phyloP scores from a whole-genome alignment of 1,284 basidiomycete species.

The Fomitopsis schrenkii region DNA sequence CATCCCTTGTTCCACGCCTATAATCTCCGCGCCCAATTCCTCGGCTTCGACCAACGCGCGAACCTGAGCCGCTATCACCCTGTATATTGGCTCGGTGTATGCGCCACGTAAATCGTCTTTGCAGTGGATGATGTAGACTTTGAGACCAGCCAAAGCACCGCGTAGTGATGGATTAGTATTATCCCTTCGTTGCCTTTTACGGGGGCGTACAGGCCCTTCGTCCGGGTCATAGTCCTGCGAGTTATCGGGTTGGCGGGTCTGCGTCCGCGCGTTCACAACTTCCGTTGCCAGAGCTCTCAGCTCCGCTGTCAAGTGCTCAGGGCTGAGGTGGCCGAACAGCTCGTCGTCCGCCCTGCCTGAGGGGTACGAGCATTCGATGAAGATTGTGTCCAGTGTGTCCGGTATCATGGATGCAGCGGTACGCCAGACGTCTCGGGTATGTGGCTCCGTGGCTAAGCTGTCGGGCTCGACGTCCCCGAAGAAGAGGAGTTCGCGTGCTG shows the following conservation, averaged over 20 bases:
- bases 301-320: constrained; percentile 67
- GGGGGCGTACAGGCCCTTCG: constrained; percentile 26
- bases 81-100: constrained; percentile 43
- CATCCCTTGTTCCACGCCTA: constrained; percentile 70
- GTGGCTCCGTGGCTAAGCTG: constrained; percentile 50
- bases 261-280: constrained; percentile 44
- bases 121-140: constrained; percentile 75
- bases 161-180: too few relatives aligned
- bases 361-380: constrained; percentile 84
- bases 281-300: constrained; percentile 60
- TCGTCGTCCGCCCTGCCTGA: constrained; percentile 53
- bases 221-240: constrained; percentile 2
- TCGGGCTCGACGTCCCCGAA: constrained; percentile 86
- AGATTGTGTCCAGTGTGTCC: constrained; percentile 56
- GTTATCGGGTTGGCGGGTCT: constrained; percentile 1
- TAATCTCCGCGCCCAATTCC: constrained; percentile 57
- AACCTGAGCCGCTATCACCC: constrained; percentile 63
- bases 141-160: constrained; percentile 52
- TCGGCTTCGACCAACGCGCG: constrained; percentile 47
- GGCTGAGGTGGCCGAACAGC: constrained; percentile 76
- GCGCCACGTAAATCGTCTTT: constrained; percentile 57
- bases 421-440: constrained; percentile 65
- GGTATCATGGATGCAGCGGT: constrained; percentile 68
- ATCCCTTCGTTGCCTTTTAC: constrained; percentile 45
- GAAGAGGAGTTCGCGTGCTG: constrained; percentile 67